phyloP scores from a whole-genome alignment of 148 eudicot species.

The Rhododendron henanense region DNA sequence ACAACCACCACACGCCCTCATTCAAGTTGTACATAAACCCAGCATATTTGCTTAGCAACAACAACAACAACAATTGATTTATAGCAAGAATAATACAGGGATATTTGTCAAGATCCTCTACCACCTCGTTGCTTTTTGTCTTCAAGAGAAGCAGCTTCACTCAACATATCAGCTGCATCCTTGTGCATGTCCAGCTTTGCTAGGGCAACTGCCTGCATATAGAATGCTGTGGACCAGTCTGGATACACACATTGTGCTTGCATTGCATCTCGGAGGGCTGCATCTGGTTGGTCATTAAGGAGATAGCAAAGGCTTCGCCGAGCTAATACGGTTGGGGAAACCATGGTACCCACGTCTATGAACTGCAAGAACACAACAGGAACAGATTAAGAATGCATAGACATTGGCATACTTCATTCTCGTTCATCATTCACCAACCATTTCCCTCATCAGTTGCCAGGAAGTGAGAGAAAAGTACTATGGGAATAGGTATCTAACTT shows the following conservation, averaged over 20 bases:
- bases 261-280: slow-evolving; percentile 89
- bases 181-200: slow-evolving; percentile 88
- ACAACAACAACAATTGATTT: background rate
- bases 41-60: background rate
- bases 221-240: slow-evolving; percentile 92
- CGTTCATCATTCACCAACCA: background rate
- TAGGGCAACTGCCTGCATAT: slow-evolving; percentile 90
- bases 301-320: slow-evolving; percentile 77
- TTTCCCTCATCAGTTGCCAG: background rate
- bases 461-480: background rate
- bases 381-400: background rate
- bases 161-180: slow-evolving; percentile 87
- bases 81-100: background rate
- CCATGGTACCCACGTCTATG: slow-evolving; percentile 80
- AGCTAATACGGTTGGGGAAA: slow-evolving; percentile 84
- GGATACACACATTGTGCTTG: slow-evolving; percentile 87
- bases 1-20: background rate
- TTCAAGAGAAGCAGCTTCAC: slow-evolving; percentile 73
- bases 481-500: background rate
- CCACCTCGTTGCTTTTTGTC: slow-evolving; percentile 47
- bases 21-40: slow-evolving; percentile 8
- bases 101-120: slow-evolving; percentile 19
- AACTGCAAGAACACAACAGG: slow-evolving; percentile 42
- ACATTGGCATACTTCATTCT: background rate
- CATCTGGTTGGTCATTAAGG: slow-evolving; percentile 81